Percentiles rank a stretch among this genome's conserved stretches.
Evolutionary conservation across 306 rosid species (phyloP).

Genomic region (Rubus parviflorus): DNA sequence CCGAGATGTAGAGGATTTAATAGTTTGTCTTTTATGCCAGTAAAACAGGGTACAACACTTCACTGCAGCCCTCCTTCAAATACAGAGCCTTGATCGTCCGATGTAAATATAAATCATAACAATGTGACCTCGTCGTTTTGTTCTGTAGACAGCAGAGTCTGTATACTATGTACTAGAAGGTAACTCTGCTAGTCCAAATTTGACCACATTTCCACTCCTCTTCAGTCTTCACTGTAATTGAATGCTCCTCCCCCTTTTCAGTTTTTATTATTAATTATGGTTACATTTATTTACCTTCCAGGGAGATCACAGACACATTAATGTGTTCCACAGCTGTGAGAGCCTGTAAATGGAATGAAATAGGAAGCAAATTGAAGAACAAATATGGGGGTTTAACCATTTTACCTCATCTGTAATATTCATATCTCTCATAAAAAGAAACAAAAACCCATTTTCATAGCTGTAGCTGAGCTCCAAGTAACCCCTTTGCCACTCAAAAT

Average conservation of each 20-base stretch:
- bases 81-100: neutral
- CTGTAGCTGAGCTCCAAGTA: slow-evolving; percentile 8
- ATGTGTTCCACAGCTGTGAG: neutral
- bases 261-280: neutral
- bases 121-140: neutral
- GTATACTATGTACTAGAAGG: neutral
- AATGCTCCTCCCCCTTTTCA: neutral
- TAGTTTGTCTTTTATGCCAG: neutral
- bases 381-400: slow-evolving; percentile 16
- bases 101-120: neutral
- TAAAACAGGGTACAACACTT: neutral
- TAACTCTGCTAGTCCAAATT: neutral
- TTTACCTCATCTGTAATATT: slow-evolving; percentile 30
- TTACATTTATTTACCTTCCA: neutral
- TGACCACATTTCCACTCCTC: neutral
- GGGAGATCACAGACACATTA: slow-evolving; percentile 2
- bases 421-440: slow-evolving; percentile 41
- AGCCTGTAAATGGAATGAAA: neutral
- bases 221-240: neutral
- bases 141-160: neutral
- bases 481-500: neutral
- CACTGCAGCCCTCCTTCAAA: neutral
- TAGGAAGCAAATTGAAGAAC: slow-evolving; percentile 10
- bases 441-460: slow-evolving; percentile 15
- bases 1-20: too few species aligned